These are phyloP conservation scores for Ogataea populi-albae DNA, from an alignment of 805 yeast genomes.

Conservation along the genomic window DNA sequence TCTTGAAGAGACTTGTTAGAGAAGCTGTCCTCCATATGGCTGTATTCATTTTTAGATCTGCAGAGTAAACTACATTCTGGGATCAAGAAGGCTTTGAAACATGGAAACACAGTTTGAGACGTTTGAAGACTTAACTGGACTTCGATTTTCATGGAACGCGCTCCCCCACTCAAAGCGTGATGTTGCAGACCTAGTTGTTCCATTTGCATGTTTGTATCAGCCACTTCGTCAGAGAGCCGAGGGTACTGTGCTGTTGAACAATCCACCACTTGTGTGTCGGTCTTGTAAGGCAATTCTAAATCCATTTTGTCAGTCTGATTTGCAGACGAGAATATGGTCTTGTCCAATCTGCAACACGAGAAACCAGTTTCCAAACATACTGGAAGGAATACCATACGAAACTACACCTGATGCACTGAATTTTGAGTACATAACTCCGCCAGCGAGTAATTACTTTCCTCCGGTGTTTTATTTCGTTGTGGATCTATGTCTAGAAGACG, in stretches of 20 bases:
- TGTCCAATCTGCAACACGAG: conserved; percentile 55
- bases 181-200: conserved; percentile 50
- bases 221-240: conserved; percentile 53
- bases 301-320: conserved; percentile 45
- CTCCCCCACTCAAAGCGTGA: conserved; percentile 55
- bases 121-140: conserved; percentile 69
- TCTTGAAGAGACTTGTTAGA: too few species aligned
- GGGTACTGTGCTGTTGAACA: conserved; percentile 36
- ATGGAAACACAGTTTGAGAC: conserved; percentile 38
- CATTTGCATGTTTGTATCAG: conserved; percentile 56
- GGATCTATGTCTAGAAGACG: conserved; percentile 53
- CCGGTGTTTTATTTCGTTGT: conserved; percentile 53
- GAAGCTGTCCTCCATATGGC: too few species aligned
- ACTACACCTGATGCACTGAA: conserved; percentile 42
- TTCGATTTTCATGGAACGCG: conserved; percentile 71
- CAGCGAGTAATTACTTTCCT: conserved; percentile 32
- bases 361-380: conserved; percentile 37
- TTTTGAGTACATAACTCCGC: conserved; percentile 45
- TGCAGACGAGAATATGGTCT: conserved; percentile 40
- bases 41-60: too few species aligned
- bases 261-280: conserved; percentile 47
- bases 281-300: conserved; percentile 53
- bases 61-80: too few species aligned
- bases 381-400: conserved; percentile 34
- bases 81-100: too few species aligned